Conservation (phyloP, 164 flowering plant genomes). For the Magnolia changhungtana region DNA sequence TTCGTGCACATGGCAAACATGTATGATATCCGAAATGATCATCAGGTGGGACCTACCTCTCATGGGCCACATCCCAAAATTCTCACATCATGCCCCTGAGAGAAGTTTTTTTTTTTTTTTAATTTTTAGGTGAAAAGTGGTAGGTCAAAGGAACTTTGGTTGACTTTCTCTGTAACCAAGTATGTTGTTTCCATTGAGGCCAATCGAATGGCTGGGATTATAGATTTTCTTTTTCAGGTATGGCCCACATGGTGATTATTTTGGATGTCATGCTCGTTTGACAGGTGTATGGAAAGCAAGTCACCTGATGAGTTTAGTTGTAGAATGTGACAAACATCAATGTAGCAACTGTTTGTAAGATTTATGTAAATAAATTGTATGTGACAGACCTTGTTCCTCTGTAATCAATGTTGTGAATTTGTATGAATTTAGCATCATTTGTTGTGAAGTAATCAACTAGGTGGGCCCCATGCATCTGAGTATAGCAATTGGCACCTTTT, state of each 20-base stretch:
- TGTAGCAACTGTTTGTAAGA: neutral
- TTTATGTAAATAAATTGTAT: constrained; percentile 3
- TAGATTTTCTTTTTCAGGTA: neutral
- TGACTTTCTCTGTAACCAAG: too few species aligned
- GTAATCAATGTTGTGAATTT: constrained; percentile 10
- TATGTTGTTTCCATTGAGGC: too few species aligned
- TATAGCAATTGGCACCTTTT: too few species aligned
- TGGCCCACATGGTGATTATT: neutral
- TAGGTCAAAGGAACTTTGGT: too few species aligned
- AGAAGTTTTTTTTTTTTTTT: too few species aligned
- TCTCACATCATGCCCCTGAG: too few species aligned
- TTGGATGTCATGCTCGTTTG: neutral
- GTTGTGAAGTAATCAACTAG: neutral
- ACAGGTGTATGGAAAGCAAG: neutral
- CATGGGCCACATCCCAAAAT: neutral
- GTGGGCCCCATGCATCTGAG: too few species aligned
- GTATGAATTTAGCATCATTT: neutral
- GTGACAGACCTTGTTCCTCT: neutral
- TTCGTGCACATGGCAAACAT: neutral
- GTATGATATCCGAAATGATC: neutral
- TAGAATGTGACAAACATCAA: neutral
- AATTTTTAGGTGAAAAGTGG: too few species aligned
- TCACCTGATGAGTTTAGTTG: neutral
- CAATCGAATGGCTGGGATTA: too few species aligned
- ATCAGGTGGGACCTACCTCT: neutral